Conservation (phyloP, 2,329 filamentous ascomycete genomes). For the Raffaelea albimanens region DNA sequence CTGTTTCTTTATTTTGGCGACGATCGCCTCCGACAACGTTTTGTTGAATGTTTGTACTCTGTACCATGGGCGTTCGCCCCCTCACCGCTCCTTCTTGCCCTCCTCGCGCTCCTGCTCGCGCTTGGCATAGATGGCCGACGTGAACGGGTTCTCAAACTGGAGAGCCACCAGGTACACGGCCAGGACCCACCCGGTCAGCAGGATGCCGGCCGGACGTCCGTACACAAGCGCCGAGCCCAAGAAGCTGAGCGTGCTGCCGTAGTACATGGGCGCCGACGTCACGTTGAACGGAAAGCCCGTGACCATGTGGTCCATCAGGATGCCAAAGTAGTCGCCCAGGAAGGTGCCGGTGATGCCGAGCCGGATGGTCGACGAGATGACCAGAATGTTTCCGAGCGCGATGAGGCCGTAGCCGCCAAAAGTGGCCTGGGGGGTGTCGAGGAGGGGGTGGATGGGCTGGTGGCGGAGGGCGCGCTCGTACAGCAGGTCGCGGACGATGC, state of each 20-base stretch:
- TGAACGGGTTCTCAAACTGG: constrained; percentile 89
- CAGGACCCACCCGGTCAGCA: constrained; percentile 67
- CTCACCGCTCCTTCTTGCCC: constrained; percentile 43
- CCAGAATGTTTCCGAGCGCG: constrained; percentile 68
- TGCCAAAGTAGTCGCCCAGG: constrained; percentile 96
- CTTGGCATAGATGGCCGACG: constrained; percentile 84
- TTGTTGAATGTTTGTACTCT: constrained; percentile 6
- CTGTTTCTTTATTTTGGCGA: neutral
- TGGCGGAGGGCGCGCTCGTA: constrained; percentile 76
- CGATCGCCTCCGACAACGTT: neutral
- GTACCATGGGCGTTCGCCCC: neutral
- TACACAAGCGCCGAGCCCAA: constrained; percentile 76
- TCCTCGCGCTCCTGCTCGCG: constrained; percentile 49
- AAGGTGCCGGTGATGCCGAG: constrained; percentile 94
- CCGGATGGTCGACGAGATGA: constrained; percentile 81
- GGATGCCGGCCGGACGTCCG: constrained; percentile 76
- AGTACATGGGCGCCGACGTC: constrained; percentile 89
- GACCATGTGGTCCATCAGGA: constrained; percentile 91
- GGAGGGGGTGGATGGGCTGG: constrained; percentile 64
- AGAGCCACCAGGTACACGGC: constrained; percentile 73
- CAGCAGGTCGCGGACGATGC: constrained; percentile 77
- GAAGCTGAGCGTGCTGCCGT: constrained; percentile 87
- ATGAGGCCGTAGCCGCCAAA: constrained; percentile 64
- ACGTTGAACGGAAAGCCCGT: constrained; percentile 95
- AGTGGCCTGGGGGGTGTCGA: constrained; percentile 50